These are phyloP conservation scores for Trametes meyenii DNA, from an alignment of 768 basidiomycete genomes.

Conservation along the genomic window DNA sequence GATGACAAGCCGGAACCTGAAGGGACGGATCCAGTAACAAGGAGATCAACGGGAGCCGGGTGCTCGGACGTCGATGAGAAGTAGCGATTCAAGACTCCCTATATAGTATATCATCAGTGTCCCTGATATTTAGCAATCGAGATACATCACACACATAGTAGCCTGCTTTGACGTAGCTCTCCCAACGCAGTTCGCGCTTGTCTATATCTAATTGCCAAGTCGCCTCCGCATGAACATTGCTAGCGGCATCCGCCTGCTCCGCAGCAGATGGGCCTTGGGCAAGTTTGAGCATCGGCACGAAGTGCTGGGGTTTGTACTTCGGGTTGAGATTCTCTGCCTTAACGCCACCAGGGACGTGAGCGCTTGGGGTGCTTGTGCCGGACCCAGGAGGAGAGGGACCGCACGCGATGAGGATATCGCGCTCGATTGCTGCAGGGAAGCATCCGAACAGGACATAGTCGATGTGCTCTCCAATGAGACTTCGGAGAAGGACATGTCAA, in stretches of 20 bases:
- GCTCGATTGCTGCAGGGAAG: conserved; percentile 82
- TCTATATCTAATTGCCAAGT: conserved; percentile 78
- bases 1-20: conserved; percentile 87
- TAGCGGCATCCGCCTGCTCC: conserved; percentile 36
- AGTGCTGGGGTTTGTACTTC: conserved; percentile 61
- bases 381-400: conserved; percentile 37
- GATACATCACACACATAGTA: conserved; percentile 57
- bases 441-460: conserved; percentile 86
- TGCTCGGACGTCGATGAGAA: conserved; percentile 39
- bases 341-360: conserved; percentile 52
- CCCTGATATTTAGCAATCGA: background rate
- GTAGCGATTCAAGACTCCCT: conserved; percentile 72
- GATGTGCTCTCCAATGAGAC: conserved; percentile 71
- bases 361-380: conserved; percentile 31
- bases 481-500: background rate
- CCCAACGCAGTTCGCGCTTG: conserved; percentile 73
- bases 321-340: conserved; percentile 61
- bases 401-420: conserved; percentile 82
- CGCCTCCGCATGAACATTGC: conserved; percentile 45
- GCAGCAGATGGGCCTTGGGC: conserved; percentile 26
- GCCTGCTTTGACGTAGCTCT: conserved; percentile 86
- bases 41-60: conserved; percentile 68
- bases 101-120: background rate
- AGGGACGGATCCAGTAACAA: conserved; percentile 83
- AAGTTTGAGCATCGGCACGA: conserved; percentile 51